Percentiles rank a stretch among this genome's conserved stretches.
Conservation (phyloP, 495 filamentous ascomycete species). For the Cercophora sp. region DNA sequence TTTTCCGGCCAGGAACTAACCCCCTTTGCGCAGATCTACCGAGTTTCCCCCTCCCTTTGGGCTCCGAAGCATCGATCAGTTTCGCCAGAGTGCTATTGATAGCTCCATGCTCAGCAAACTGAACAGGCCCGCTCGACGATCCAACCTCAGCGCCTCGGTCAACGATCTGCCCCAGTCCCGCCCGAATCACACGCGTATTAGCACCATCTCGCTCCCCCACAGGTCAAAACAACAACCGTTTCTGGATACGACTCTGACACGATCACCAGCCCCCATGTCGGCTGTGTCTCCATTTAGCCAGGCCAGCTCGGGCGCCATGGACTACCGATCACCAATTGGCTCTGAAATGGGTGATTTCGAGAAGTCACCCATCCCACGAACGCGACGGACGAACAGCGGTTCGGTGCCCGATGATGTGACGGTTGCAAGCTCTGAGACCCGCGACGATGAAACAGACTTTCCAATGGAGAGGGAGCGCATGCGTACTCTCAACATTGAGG, state of each 20-base stretch:
- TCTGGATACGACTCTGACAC: constrained; percentile 44
- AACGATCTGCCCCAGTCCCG: constrained; percentile 43
- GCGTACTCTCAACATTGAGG: constrained; percentile 57
- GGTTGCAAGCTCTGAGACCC: constrained; percentile 43
- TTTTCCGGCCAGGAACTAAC: constrained; percentile 11
- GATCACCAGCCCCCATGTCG: constrained; percentile 42
- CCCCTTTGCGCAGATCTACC: constrained; percentile 17
- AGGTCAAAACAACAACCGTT: constrained; percentile 31
- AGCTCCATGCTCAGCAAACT: constrained; percentile 72
- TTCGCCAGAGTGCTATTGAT: constrained; percentile 66
- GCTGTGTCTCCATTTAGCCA: constrained; percentile 48
- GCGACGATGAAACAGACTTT: constrained; percentile 62
- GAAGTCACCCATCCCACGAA: constrained; percentile 57
- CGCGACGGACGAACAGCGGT: constrained; percentile 50
- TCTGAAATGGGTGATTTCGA: constrained; percentile 43
- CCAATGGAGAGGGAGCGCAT: constrained; percentile 57
- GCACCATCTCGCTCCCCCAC: constrained; percentile 49
- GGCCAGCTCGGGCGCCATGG: constrained; percentile 34
- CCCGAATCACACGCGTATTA: constrained; percentile 45
- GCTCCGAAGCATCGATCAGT: constrained; percentile 48
- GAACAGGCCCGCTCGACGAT: constrained; percentile 56
- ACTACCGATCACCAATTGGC: constrained; percentile 46
- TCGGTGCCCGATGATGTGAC: constrained; percentile 36
- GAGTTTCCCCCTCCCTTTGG: constrained; percentile 31
- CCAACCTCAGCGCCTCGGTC: constrained; percentile 49